A percentile compares a stretch with the other conserved stretches of the same genome.
These are phyloP conservation scores for Flammula alnicola DNA, from an alignment of 1,284 basidiomycete genomes.

Conservation along the genomic window DNA sequence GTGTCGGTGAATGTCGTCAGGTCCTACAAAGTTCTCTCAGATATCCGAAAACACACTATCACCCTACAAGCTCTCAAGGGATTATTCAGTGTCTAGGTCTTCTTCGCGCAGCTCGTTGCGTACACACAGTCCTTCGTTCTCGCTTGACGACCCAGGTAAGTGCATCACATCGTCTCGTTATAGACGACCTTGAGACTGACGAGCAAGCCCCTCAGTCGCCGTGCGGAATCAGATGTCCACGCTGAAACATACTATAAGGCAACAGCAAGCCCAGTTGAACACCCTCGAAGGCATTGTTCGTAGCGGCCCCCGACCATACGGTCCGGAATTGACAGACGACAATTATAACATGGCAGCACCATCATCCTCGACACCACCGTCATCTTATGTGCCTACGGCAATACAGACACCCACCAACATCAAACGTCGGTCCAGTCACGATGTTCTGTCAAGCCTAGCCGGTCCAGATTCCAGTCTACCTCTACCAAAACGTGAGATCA, in stretches of 20 bases:
- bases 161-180: slow-evolving; percentile 7
- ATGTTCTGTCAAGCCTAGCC: slow-evolving; percentile 69
- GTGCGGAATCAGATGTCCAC: slow-evolving; percentile 76
- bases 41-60: slow-evolving; percentile 30
- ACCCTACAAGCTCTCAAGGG: slow-evolving; percentile 36
- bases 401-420: slow-evolving; percentile 46
- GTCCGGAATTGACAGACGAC: slow-evolving; percentile 40
- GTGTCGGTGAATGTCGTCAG: slow-evolving; percentile 40
- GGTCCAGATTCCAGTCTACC: slow-evolving; percentile 77
- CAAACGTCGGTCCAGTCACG: slow-evolving; percentile 68
- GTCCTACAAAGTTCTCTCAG: slow-evolving; percentile 28
- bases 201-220: slow-evolving; percentile 50
- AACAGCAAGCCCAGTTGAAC: slow-evolving; percentile 75
- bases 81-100: slow-evolving; percentile 53
- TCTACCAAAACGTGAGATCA: slow-evolving; percentile 55
- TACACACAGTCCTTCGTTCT: slow-evolving; percentile 55
- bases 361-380: slow-evolving; percentile 27
- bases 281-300: slow-evolving; percentile 67
- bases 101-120: slow-evolving; percentile 62
- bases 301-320: slow-evolving; percentile 62
- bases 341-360: slow-evolving; percentile 37
- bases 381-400: slow-evolving; percentile 33
- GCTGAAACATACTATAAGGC: slow-evolving; percentile 76
- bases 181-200: slow-evolving; percentile 7
- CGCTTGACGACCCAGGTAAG: slow-evolving; percentile 64